phyloP scores from a whole-genome alignment of 768 basidiomycete species.

The Erythrobasidium yunnanense region DNA sequence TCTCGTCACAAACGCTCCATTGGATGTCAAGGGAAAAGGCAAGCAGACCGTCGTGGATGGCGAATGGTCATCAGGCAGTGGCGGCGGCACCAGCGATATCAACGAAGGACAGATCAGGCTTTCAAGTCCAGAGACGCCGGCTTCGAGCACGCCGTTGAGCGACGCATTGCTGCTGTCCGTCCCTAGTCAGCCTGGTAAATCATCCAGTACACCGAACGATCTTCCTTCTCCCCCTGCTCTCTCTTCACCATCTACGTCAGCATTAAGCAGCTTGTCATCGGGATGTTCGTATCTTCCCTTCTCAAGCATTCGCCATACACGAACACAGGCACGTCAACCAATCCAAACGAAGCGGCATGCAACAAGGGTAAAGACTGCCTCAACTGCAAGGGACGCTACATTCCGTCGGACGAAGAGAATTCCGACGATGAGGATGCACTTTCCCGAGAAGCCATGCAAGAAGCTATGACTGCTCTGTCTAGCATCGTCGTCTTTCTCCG shows the following conservation, averaged over 20 bases:
- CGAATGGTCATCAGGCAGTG: background rate
- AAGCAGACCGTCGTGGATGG: background rate
- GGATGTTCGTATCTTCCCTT: conserved; percentile 13
- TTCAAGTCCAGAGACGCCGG: background rate
- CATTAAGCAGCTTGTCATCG: background rate
- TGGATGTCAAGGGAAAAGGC: background rate
- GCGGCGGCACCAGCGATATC: too few relatives aligned
- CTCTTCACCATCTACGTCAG: too few relatives aligned
- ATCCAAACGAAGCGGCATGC: conserved; percentile 3
- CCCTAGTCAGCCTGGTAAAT: background rate
- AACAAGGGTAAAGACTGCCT: conserved; percentile 22
- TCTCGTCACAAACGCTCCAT: background rate
- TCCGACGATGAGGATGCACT: conserved; percentile 34
- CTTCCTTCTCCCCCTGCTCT: too few relatives aligned
- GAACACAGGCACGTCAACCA: conserved; percentile 18
- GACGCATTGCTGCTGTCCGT: background rate
- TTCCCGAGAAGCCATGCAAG: conserved; percentile 37
- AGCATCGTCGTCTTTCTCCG: conserved; percentile 34
- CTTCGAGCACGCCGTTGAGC: too few relatives aligned
- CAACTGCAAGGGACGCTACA: conserved; percentile 32
- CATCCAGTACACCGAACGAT: background rate
- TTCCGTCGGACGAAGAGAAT: conserved; percentile 33
- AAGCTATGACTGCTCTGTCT: conserved; percentile 35
- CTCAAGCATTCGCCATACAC: background rate
- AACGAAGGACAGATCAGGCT: too few relatives aligned